These are phyloP conservation scores for Nemania sp. DNA, from an alignment of 2,329 filamentous ascomycete species.

Conservation along the genomic window DNA sequence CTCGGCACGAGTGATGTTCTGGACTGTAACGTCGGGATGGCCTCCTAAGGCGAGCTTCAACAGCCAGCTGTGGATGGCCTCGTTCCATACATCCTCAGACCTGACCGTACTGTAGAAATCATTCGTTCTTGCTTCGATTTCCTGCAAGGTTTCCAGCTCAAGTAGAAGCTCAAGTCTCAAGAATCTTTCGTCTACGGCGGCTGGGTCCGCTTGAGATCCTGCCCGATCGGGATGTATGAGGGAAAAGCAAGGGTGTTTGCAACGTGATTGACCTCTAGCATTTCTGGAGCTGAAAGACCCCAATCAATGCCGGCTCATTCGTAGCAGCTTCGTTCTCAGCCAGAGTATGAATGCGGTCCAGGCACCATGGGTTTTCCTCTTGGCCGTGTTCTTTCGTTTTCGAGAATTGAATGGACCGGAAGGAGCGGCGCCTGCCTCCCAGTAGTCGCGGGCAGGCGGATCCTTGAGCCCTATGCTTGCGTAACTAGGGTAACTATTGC, in stretches of 20 bases:
- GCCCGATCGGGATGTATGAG: neutral
- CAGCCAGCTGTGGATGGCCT: conserved; percentile 6
- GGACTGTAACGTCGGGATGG: neutral
- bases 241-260: neutral
- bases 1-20: conserved; percentile 16
- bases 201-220: neutral
- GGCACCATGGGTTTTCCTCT: conserved; percentile 62
- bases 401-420: conserved; percentile 48
- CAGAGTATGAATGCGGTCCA: conserved; percentile 68
- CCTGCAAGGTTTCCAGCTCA: neutral
- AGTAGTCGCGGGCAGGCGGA: conserved; percentile 36
- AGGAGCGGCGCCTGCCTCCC: conserved; percentile 44
- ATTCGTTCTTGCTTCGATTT: neutral
- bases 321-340: conserved; percentile 61
- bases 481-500: conserved; percentile 55
- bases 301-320: conserved; percentile 39
- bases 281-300: neutral
- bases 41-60: conserved; percentile 4
- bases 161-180: neutral
- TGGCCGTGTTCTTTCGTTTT: conserved; percentile 52
- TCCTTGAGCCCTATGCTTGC: conserved; percentile 43
- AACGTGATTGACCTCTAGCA: neutral
- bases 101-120: neutral
- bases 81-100: conserved; percentile 11
- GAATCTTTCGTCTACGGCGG: neutral